Evolutionary conservation across 768 basidiomycete genomes (phyloP), one percentile per base, ranked within the genome.

Genomic region (Tulasnella sp.): DNA sequence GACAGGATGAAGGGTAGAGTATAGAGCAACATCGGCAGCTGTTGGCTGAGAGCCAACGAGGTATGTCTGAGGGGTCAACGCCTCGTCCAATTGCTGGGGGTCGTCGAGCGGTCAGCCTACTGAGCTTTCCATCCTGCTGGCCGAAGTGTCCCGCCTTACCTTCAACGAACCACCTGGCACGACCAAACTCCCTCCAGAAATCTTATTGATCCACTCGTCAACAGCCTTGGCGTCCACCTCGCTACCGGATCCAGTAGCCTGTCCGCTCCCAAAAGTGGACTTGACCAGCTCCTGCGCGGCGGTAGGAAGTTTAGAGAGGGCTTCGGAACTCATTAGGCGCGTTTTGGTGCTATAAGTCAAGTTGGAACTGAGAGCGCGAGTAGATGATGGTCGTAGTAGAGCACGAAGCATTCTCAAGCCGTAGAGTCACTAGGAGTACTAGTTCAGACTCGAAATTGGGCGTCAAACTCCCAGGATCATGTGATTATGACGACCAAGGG

Each of bases 11-110:
- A 99, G 86, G n/a, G 91, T 89, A 34, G 91, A 95, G 82, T 96
- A 99, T 70, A 98, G 83, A 12, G 93, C 93, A 75, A 95, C 88
- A 83, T 99, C 97, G 67, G 96, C 97, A 3, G 90, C 92, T 25
- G 95, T 94, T 75, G 95, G 85, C 79, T 91, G 88, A 83, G 93
- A 93, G 82, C 88, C 88, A 80, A 95, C 92, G 80, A 96, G 83
- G 83, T 94, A 98, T 31, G 96, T 97, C 80, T 90, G 88, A 31
- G 93, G 89, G 17, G 88, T 84, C 71, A 99, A 86, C 67, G 89
- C 83, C 1, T 87, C 83, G 81, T 97, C 89, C 78, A 98, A 85
- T 39, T 87, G 87, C 95, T 97, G 72, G 22, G 58, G 58, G 42
- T 42, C 58, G 58, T 12, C 29, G 58, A 64, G 58, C 74, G 9